A percentile compares a stretch with the other conserved stretches of the same genome.
phyloP scores from a whole-genome alignment of 2,329 filamentous ascomycete species.

The Tolypocladium endophyticum region DNA sequence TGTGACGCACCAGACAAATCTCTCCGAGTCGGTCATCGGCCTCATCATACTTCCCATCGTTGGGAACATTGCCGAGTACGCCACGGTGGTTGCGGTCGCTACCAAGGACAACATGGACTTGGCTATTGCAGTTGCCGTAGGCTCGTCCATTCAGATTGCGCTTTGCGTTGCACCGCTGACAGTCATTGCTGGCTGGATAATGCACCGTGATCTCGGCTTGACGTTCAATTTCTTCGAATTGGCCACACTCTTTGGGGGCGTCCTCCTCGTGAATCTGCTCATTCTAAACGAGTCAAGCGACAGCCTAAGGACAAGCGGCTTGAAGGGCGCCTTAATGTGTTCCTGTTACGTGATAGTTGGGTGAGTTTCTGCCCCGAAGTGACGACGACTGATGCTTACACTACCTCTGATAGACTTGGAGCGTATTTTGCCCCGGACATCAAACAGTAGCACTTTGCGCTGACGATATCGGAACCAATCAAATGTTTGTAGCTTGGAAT shows the following conservation, averaged over 20 bases:
- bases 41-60: slow-evolving; percentile 52
- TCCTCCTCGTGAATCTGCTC: slow-evolving; percentile 65
- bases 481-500: neutral
- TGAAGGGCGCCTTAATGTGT: slow-evolving; percentile 46
- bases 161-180: slow-evolving; percentile 51
- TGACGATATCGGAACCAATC: neutral
- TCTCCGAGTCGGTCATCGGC: slow-evolving; percentile 49
- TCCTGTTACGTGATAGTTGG: slow-evolving; percentile 43
- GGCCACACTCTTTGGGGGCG: slow-evolving; percentile 58
- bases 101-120: slow-evolving; percentile 51
- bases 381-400: neutral
- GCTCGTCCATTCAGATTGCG: slow-evolving; percentile 51
- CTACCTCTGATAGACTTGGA: neutral
- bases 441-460: neutral
- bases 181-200: slow-evolving; percentile 48
- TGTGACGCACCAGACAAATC: slow-evolving; percentile 34
- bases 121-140: slow-evolving; percentile 49
- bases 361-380: slow-evolving; percentile 8
- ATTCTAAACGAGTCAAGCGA: slow-evolving; percentile 63
- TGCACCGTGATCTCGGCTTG: slow-evolving; percentile 47
- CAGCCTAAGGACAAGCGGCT: slow-evolving; percentile 39
- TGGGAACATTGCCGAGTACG: slow-evolving; percentile 52
- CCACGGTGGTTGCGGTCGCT: slow-evolving; percentile 50
- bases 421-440: slow-evolving; percentile 4
- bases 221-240: slow-evolving; percentile 71